Evolutionary conservation across 2,329 filamentous ascomycete species (phyloP).

Genomic region (Aspergillus sp.): DNA sequence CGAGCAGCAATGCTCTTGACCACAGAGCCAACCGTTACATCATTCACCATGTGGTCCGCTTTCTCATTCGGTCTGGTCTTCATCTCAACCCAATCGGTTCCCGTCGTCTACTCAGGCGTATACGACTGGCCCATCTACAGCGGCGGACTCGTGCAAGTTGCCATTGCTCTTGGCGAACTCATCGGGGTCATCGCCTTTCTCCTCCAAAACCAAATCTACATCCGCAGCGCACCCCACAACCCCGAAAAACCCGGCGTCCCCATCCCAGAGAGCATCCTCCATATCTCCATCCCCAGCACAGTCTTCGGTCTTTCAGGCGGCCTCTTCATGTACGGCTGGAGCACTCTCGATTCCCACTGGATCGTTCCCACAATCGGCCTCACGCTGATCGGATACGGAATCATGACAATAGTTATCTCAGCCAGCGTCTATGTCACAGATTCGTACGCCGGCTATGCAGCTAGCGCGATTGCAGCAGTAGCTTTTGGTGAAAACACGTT

Average conservation of each 20-base stretch:
- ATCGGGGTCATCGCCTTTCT: neutral
- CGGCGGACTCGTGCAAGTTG: neutral
- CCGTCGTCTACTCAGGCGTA: neutral
- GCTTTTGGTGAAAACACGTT: slow-evolving; percentile 2
- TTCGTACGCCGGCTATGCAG: neutral
- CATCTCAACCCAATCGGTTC: neutral
- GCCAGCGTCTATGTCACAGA: slow-evolving; percentile 1
- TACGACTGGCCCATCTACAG: neutral
- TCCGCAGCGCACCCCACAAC: neutral
- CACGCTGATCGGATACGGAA: neutral
- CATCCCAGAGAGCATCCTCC: slow-evolving; percentile 1
- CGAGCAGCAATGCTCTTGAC: slow-evolving; percentile 1
- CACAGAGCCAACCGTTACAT: slow-evolving; percentile 1
- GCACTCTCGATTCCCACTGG: neutral
- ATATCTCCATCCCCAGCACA: neutral
- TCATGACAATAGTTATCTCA: neutral
- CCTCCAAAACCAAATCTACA: neutral
- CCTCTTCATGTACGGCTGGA: slow-evolving; percentile 2
- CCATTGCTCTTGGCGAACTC: neutral
- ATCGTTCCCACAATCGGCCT: neutral
- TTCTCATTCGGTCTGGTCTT: slow-evolving; percentile 1
- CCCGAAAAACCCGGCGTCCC: neutral
- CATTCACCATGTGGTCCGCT: slow-evolving; percentile 1
- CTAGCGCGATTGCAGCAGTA: slow-evolving; percentile 1
- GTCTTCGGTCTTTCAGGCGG: neutral